A percentile compares a stretch with the other conserved stretches of the same genome.
Conservation (phyloP, 129 eudicot species). For the Oenanthe sinensis region DNA sequence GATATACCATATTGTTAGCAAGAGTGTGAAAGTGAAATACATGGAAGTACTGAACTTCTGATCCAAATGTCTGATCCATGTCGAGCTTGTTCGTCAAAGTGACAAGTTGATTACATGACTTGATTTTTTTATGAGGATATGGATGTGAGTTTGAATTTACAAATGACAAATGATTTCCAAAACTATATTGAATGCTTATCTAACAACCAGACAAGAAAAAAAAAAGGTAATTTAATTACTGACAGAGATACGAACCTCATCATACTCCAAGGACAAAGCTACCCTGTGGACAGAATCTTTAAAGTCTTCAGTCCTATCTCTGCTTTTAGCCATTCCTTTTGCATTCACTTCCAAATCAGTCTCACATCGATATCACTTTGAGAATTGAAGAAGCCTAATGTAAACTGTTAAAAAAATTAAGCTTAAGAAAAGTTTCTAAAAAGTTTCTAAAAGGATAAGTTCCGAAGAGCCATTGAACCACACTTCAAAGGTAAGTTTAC, state of each 20-base stretch:
- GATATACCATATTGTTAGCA: no score
- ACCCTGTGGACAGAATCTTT: conserved; percentile 82
- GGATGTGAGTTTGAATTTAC: background rate
- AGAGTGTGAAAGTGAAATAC: no score
- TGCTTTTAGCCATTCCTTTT: conserved; percentile 59
- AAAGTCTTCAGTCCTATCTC: conserved; percentile 88
- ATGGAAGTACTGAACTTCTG: background rate
- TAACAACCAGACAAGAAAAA: background rate
- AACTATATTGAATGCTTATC: background rate
- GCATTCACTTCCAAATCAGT: background rate
- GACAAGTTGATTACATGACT: background rate
- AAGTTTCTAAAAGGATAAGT: background rate
- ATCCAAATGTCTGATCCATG: background rate
- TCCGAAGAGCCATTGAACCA: background rate
- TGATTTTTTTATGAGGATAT: background rate
- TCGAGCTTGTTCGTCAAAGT: background rate
- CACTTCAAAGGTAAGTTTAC: background rate
- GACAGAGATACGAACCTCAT: conserved; percentile 51
- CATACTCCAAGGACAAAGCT: conserved; percentile 63
- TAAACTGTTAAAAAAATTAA: background rate
- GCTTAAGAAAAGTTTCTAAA: background rate
- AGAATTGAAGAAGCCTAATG: background rate
- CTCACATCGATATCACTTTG: background rate
- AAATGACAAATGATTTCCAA: background rate
- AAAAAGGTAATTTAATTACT: background rate